Base-by-base conservation (phyloP, 805 yeast species). In the Ogataea trehalophila region DNA sequence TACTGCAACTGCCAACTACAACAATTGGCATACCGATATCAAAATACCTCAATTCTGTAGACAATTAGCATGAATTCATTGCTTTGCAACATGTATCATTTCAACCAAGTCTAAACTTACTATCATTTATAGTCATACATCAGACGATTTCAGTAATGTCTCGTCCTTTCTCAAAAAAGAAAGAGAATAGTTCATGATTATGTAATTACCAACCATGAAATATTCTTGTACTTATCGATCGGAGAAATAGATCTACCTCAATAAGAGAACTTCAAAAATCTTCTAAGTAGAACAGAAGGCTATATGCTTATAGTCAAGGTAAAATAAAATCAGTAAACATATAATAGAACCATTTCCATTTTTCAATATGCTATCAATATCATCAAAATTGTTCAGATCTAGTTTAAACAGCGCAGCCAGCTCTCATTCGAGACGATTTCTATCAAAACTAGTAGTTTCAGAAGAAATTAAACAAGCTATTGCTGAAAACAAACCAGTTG, bases 381-480 rank as follows among this genome's bases (percentile, higher is more conserved):
- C 6, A 3, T 18, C 26, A 22, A 17, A 18, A 29, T 11, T 37
- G 26, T 18, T 20, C 40, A 37, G 22, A 20, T 5, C 20, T n/a
- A 20, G n/a, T 14, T 37, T 26, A 5, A 23, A 33, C 20, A 15
- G 33, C 18, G 7, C 23, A 4, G 6, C 20, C 3, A 20, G 13
- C 6, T 34, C 39, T 15, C 33, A 8, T 18, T 34, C 33, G 14
- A 42, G 29, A 23, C 9, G 39, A 23, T 16, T 6, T 17, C 16
- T 44, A 3, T 46, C 55, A 3, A 44, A 44, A 16, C 16, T 58
- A n/a, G 37, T 37, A 2, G 47, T 65, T 5, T 52, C 63, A 6
- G 58, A 64, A 11, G 95, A 86, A 54, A 76, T 89, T 15, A 57
- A 62, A 50, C 81, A 81, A 50, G 95, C 95, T 0, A 57, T 88